Conservation (phyloP, 306 rosid genomes). For the Malus orientalis region DNA sequence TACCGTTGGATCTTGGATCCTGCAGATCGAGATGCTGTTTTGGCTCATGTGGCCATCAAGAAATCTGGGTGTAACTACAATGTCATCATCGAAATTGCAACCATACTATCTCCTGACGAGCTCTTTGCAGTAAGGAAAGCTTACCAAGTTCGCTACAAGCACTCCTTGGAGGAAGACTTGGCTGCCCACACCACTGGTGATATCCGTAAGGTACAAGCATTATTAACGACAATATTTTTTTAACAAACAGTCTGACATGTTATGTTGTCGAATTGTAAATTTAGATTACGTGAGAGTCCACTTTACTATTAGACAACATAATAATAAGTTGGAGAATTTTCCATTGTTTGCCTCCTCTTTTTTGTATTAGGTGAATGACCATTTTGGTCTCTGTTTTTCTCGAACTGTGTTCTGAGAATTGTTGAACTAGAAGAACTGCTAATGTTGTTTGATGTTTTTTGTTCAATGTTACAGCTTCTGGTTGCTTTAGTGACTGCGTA, state of each 20-base stretch:
- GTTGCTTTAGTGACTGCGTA: conserved; percentile 32
- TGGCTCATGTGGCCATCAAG: conserved; percentile 53
- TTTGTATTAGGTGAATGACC: too few species aligned
- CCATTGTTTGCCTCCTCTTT: too few species aligned
- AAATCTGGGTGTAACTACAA: conserved; percentile 26
- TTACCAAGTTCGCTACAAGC: conserved; percentile 65
- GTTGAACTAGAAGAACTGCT: not conserved
- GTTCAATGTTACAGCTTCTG: conserved; percentile 39
- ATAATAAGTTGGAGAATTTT: not conserved
- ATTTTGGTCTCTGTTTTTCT: too few species aligned
- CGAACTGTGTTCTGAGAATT: too few species aligned
- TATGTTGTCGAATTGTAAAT: not conserved
- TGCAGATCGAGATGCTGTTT: conserved; percentile 59
- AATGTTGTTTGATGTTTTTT: not conserved
- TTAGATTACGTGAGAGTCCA: not conserved
- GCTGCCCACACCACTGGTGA: conserved; percentile 64
- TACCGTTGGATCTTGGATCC: conserved; percentile 75
- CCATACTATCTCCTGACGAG: conserved; percentile 55
- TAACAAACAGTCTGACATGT: not conserved
- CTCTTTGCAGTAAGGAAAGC: conserved; percentile 55
- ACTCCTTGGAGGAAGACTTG: conserved; percentile 74
- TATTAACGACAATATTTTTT: not conserved
- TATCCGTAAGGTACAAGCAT: conserved; percentile 53
- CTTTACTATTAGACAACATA: not conserved
- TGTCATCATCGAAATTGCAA: conserved; percentile 51